Evolutionary conservation across 176 grass and related monocot species (phyloP).

Genomic region (Oryza australiensis): DNA sequence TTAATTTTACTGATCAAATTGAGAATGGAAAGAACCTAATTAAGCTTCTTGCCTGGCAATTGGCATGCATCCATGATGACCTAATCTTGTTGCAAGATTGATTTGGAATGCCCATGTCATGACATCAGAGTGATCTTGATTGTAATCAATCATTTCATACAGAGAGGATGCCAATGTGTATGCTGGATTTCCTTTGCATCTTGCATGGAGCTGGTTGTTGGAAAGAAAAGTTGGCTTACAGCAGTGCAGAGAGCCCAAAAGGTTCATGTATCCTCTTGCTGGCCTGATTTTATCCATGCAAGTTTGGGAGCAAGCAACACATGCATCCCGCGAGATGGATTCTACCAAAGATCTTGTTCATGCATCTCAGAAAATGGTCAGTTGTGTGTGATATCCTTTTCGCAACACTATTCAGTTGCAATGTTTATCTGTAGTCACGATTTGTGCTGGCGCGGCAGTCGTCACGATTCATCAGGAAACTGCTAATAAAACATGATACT

Average conservation of each 20-base stretch:
- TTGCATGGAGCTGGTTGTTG: conserved; percentile 19
- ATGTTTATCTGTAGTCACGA: neutral
- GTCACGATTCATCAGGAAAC: neutral
- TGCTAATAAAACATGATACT: neutral
- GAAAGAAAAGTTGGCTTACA: neutral
- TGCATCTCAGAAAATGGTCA: conserved; percentile 12
- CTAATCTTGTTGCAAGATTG: neutral
- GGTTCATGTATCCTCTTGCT: neutral
- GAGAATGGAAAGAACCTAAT: neutral
- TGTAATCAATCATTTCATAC: neutral
- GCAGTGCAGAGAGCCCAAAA: neutral
- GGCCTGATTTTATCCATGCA: conserved; percentile 1
- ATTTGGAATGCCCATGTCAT: neutral
- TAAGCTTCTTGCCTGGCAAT: neutral
- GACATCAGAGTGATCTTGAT: neutral
- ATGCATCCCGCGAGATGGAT: conserved; percentile 15
- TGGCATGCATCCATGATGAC: neutral
- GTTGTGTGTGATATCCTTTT: conserved; percentile 4
- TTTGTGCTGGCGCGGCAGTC: neutral
- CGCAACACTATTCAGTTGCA: conserved; percentile 7
- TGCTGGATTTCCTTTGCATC: neutral
- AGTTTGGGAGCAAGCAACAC: neutral
- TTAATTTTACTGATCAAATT: neutral
- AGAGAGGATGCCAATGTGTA: neutral
- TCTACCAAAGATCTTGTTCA: neutral